Conservation (phyloP, 345 rosid genomes). For the Citrus reticulata region DNA sequence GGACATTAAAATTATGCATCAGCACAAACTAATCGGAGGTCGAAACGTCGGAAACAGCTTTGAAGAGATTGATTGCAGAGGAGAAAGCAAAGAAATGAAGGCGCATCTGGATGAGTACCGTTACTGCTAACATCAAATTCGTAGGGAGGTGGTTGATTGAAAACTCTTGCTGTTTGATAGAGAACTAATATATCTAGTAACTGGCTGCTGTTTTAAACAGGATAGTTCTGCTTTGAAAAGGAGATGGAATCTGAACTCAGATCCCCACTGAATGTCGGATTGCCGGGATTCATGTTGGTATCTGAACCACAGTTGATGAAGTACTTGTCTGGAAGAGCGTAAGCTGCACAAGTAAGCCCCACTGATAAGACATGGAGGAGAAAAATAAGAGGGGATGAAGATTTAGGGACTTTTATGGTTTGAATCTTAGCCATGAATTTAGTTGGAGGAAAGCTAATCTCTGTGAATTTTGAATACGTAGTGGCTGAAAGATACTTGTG, state of each 20-base stretch:
- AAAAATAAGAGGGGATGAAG: constrained; percentile 18
- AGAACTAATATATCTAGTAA: background rate
- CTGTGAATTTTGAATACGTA: background rate
- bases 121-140: constrained; percentile 16
- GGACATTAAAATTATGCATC: constrained; percentile 25
- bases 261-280: constrained; percentile 36
- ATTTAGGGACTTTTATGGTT: background rate
- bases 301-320: constrained; percentile 58
- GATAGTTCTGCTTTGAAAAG: constrained; percentile 10
- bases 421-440: constrained; percentile 12
- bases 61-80: constrained; percentile 21
- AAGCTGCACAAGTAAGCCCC: constrained; percentile 10
- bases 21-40: constrained; percentile 23
- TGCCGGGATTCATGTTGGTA: background rate
- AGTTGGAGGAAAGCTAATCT: background rate
- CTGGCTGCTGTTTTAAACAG: background rate
- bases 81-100: constrained; percentile 35
- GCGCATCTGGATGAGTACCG: constrained; percentile 44
- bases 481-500: background rate
- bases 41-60: constrained; percentile 34
- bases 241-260: constrained; percentile 17
- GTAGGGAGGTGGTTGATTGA: constrained; percentile 29
- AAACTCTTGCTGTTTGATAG: constrained; percentile 49
- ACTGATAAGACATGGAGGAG: background rate
- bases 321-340: constrained; percentile 33